phyloP scores from a whole-genome alignment of 768 basidiomycete species.

The Xanthoconium stramineum region DNA sequence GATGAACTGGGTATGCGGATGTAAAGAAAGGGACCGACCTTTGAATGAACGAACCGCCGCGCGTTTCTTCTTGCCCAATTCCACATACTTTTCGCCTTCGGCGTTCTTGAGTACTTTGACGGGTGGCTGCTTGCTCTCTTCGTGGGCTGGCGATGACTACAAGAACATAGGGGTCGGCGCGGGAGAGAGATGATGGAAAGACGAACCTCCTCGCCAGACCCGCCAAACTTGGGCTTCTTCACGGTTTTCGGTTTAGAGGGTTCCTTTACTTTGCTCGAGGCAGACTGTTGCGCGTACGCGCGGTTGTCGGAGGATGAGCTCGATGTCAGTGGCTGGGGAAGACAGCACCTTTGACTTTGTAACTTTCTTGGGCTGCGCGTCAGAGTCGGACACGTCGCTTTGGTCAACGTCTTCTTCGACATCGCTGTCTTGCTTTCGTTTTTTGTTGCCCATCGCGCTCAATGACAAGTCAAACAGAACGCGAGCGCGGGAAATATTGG shows the following conservation, averaged over 20 bases:
- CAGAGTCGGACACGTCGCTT: constrained; percentile 14
- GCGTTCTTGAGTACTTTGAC: constrained; percentile 16
- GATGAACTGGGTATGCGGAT: constrained; percentile 26
- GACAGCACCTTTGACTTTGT: constrained; percentile 13
- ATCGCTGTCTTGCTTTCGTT: constrained; percentile 18
- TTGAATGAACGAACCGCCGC: constrained; percentile 54
- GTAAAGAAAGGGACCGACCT: constrained; percentile 26
- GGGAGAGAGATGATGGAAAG: neutral
- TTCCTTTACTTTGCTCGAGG: constrained; percentile 9
- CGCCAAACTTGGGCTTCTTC: constrained; percentile 37
- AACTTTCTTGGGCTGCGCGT: constrained; percentile 6
- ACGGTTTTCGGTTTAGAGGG: constrained; percentile 17
- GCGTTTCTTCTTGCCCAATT: constrained; percentile 71
- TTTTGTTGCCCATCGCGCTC: constrained; percentile 14
- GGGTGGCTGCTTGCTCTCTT: neutral
- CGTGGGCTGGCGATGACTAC: constrained; percentile 13
- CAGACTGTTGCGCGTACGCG: neutral
- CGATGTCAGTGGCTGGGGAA: neutral
- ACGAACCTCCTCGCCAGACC: constrained; percentile 7
- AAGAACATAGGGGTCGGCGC: constrained; percentile 16
- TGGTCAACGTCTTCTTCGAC: constrained; percentile 10
- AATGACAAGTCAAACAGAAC: neutral
- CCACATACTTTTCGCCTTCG: constrained; percentile 48
- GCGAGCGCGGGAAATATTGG: constrained; percentile 7
- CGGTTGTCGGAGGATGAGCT: neutral